phyloP scores from a whole-genome alignment of 306 rosid genomes.

The Dalbergia cultrata region DNA sequence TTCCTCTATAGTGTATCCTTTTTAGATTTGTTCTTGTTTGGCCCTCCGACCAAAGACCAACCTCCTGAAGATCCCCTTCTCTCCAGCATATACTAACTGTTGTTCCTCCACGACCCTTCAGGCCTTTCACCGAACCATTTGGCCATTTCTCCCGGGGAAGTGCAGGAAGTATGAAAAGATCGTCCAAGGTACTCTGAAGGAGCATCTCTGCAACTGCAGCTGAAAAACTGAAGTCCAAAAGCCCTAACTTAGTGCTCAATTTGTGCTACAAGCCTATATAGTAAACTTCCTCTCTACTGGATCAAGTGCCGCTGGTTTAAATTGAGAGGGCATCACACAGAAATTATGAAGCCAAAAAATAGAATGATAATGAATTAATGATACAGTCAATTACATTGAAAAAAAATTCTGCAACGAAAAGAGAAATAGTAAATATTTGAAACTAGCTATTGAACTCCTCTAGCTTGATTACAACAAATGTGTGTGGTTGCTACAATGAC shows the following conservation, averaged over 20 bases:
- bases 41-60: conserved; percentile 51
- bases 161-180: conserved; percentile 69
- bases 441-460: conserved; percentile 4
- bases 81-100: conserved; percentile 65
- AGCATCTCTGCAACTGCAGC: conserved; percentile 76
- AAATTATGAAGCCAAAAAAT: background rate
- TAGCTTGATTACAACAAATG: background rate
- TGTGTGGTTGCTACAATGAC: background rate
- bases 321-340: background rate
- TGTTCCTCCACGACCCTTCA: conserved; percentile 68
- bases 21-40: conserved; percentile 3
- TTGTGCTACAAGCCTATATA: background rate
- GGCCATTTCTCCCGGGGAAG: conserved; percentile 66
- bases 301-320: background rate
- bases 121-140: conserved; percentile 62
- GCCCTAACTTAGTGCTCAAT: background rate
- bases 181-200: conserved; percentile 63
- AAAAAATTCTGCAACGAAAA: background rate
- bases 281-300: background rate
- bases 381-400: background rate
- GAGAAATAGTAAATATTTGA: conserved; percentile 5
- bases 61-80: conserved; percentile 63
- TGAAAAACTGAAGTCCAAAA: conserved; percentile 53
- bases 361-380: background rate
- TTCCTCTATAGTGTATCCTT: conserved; percentile 56